Percentiles rank a stretch among this genome's conserved stretches.
Evolutionary conservation across 2,329 filamentous ascomycete species (phyloP).

Genomic region (Didymella glomerata): DNA sequence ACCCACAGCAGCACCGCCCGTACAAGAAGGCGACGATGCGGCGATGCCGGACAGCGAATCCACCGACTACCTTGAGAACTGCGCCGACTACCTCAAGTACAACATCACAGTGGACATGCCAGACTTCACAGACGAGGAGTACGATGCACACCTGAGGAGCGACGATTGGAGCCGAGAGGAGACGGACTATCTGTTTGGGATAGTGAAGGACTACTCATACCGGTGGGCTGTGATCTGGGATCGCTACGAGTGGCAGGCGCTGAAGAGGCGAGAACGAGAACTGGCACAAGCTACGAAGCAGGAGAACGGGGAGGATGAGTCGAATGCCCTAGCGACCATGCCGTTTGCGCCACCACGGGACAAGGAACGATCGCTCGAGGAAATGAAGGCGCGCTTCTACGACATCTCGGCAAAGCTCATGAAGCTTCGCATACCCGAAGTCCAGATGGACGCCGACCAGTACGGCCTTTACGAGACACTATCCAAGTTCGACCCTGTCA

Average conservation of each 20-base stretch:
- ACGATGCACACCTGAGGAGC: constrained; percentile 75
- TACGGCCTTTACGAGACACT: constrained; percentile 85
- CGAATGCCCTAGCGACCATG: constrained; percentile 41
- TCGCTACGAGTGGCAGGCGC: constrained; percentile 78
- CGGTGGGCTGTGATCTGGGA: constrained; percentile 94
- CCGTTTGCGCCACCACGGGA: constrained; percentile 53
- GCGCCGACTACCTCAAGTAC: constrained; percentile 80
- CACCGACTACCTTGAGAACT: constrained; percentile 53
- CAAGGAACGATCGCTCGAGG: constrained; percentile 78
- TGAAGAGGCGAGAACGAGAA: constrained; percentile 34
- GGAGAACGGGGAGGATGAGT: constrained; percentile 30
- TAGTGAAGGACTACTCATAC: constrained; percentile 81
- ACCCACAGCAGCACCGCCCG: constrained; percentile 43
- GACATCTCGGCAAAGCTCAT: constrained; percentile 70
- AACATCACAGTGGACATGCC: constrained; percentile 82
- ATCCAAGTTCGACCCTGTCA: constrained; percentile 81
- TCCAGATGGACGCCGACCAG: constrained; percentile 81
- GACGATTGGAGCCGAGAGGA: constrained; percentile 90
- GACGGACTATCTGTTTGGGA: constrained; percentile 85
- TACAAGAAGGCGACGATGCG: constrained; percentile 44
- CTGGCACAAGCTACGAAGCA: constrained; percentile 28
- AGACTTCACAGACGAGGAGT: constrained; percentile 86
- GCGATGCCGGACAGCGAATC: constrained; percentile 49
- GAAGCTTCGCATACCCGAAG: constrained; percentile 52
- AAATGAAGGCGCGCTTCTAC: constrained; percentile 92